These are phyloP conservation scores for Misopates orontium DNA, from an alignment of 257 asterid genomes.

Conservation along the genomic window DNA sequence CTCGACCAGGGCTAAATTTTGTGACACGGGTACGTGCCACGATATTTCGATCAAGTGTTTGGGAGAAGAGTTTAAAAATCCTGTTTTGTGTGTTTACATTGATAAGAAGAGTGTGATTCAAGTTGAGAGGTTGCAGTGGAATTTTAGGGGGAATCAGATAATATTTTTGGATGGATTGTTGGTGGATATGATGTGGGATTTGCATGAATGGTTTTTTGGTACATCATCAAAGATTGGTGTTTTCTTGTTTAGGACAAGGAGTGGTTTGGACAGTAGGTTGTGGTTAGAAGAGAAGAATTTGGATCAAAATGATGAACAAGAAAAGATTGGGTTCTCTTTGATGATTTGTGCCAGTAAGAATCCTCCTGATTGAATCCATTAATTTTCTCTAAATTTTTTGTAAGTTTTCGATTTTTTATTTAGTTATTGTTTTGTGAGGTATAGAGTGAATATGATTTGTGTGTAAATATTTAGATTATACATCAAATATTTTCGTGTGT, in stretches of 20 bases:
- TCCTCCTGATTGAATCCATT: conserved; percentile 46
- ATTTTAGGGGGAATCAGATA: conserved; percentile 81
- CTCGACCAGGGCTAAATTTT: conserved; percentile 59
- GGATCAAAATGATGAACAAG: conserved; percentile 38
- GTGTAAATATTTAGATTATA: no score
- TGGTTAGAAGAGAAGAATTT: conserved; percentile 68
- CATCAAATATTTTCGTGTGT: no score
- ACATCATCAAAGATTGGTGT: conserved; percentile 42
- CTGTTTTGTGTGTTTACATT: conserved; percentile 43
- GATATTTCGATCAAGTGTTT: conserved; percentile 51
- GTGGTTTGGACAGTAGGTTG: conserved; percentile 67
- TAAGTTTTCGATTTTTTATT: not conserved
- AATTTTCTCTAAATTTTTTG: not conserved
- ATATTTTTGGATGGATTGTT: conserved; percentile 67
- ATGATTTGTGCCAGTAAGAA: conserved; percentile 65
- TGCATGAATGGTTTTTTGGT: conserved; percentile 65
- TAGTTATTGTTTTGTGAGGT: no score
- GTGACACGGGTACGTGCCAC: conserved; percentile 52
- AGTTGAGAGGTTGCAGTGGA: conserved; percentile 81
- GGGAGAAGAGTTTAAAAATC: conserved; percentile 37
- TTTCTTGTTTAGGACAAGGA: conserved; percentile 82
- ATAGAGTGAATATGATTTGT: no score
- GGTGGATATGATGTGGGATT: conserved; percentile 95
- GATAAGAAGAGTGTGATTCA: conserved; percentile 64
- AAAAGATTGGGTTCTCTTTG: conserved; percentile 57